Percentiles rank a stretch among this genome's conserved stretches.
Conservation (phyloP, 1,139 yeast species). For the Ogataea hybrid region DNA sequence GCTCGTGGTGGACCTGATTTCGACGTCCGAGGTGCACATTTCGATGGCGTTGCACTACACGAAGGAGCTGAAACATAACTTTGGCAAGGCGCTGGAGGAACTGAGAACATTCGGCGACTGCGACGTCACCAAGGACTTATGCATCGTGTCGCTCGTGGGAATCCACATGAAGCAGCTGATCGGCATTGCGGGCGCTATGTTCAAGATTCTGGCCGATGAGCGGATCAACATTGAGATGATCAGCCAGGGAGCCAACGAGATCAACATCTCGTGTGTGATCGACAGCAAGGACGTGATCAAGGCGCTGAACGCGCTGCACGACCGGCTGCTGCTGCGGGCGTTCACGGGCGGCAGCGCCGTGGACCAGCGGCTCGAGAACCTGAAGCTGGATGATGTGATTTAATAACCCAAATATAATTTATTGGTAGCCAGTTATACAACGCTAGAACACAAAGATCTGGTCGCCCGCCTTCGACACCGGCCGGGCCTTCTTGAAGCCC, state of each 20-base stretch:
- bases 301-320: slow-evolving; percentile 85
- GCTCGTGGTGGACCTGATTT: slow-evolving; percentile 90
- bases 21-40: slow-evolving; percentile 96
- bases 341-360: slow-evolving; percentile 33
- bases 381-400: slow-evolving; percentile 27
- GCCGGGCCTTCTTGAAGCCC: slow-evolving; percentile 86
- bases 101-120: slow-evolving; percentile 81
- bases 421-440: background rate
- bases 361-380: slow-evolving; percentile 34
- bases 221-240: slow-evolving; percentile 95
- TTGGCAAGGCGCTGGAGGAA: slow-evolving; percentile 72
- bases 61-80: slow-evolving; percentile 51
- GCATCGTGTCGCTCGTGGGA: slow-evolving; percentile 92
- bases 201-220: slow-evolving; percentile 89
- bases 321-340: slow-evolving; percentile 59
- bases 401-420: background rate
- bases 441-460: slow-evolving; percentile 81
- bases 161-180: slow-evolving; percentile 95
- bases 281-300: slow-evolving; percentile 78
- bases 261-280: slow-evolving; percentile 92
- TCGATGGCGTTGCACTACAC: slow-evolving; percentile 94
- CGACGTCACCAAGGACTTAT: slow-evolving; percentile 82
- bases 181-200: slow-evolving; percentile 98
- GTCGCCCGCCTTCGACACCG: slow-evolving; percentile 89
- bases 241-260: slow-evolving; percentile 97